Conservation (phyloP, 2,329 filamentous ascomycete genomes). For the Paecilomyces formosus region DNA sequence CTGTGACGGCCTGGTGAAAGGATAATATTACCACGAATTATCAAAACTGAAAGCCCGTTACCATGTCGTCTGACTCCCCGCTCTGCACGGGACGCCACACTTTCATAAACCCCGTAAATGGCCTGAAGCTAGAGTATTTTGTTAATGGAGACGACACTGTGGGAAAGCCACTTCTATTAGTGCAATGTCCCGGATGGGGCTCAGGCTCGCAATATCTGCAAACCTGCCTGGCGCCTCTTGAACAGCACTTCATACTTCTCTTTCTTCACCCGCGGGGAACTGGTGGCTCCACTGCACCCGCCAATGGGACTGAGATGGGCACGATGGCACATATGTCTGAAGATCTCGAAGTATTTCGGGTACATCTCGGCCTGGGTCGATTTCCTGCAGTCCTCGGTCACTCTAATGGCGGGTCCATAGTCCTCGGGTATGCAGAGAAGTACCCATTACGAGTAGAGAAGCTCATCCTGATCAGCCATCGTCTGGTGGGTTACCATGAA, state of each 20-base stretch:
- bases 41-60: background rate
- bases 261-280: constrained; percentile 21
- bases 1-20: no score
- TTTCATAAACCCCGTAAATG: constrained; percentile 9
- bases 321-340: constrained; percentile 12
- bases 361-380: constrained; percentile 11
- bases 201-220: constrained; percentile 15
- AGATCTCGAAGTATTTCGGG: constrained; percentile 19
- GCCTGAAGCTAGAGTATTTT: constrained; percentile 12
- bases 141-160: constrained; percentile 4
- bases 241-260: constrained; percentile 12
- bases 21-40: background rate
- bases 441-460: constrained; percentile 14
- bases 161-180: constrained; percentile 7
- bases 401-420: constrained; percentile 21
- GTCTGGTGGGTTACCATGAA: constrained; percentile 13
- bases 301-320: constrained; percentile 10
- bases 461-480: constrained; percentile 15
- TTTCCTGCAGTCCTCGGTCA: constrained; percentile 15
- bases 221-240: constrained; percentile 9
- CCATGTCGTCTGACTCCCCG: background rate
- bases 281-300: constrained; percentile 9
- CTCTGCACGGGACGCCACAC: constrained; percentile 9
- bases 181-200: constrained; percentile 19
- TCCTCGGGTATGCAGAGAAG: constrained; percentile 17